These are phyloP conservation scores for Collybiopsis luxurians DNA, from an alignment of 768 basidiomycete species.

Conservation along the genomic window DNA sequence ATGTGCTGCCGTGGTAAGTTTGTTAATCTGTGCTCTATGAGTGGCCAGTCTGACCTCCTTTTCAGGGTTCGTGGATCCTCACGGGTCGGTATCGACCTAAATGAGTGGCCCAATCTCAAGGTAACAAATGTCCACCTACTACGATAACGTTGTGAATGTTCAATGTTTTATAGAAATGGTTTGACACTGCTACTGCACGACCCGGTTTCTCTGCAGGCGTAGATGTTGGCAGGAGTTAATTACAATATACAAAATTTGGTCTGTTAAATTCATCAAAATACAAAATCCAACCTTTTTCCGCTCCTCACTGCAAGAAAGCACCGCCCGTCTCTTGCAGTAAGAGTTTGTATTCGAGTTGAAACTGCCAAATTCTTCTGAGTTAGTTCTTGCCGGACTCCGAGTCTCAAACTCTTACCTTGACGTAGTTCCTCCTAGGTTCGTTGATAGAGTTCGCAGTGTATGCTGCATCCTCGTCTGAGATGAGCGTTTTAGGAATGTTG, in stretches of 20 bases:
- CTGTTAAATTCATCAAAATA: neutral
- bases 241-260: neutral
- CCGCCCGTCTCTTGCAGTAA: slow-evolving; percentile 25
- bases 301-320: slow-evolving; percentile 19
- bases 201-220: slow-evolving; percentile 10
- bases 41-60: neutral
- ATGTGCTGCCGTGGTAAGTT: slow-evolving; percentile 58
- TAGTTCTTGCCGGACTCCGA: neutral
- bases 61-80: slow-evolving; percentile 53
- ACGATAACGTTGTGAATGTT: neutral
- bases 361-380: too few relatives aligned
- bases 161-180: slow-evolving; percentile 17
- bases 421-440: slow-evolving; percentile 17
- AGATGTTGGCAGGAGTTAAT: neutral
- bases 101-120: slow-evolving; percentile 64
- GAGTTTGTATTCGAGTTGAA: slow-evolving; percentile 25
- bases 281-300: too few relatives aligned
- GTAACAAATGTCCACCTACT: slow-evolving; percentile 27
- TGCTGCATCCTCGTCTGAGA: slow-evolving; percentile 22
- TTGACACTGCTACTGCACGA: slow-evolving; percentile 14
- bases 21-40: neutral
- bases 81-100: slow-evolving; percentile 53
- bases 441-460: slow-evolving; percentile 20
- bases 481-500: slow-evolving; percentile 18
- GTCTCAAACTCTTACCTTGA: neutral